Percentiles rank a stretch among this genome's conserved stretches.
phyloP scores from a whole-genome alignment of 495 filamentous ascomycete genomes.

The Aspergillus asperescens region DNA sequence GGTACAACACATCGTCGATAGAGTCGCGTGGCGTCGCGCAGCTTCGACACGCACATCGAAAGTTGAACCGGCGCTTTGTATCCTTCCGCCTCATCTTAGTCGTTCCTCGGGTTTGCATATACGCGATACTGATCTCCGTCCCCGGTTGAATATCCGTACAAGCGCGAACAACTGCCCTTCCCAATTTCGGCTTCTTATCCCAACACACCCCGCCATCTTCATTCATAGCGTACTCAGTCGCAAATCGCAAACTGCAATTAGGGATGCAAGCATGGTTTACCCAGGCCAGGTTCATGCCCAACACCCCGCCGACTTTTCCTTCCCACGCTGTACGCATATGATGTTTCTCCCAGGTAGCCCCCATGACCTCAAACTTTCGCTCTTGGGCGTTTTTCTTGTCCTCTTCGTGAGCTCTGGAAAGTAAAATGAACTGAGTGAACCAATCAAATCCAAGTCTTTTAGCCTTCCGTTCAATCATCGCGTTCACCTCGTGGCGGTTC shows the following conservation, averaged over 20 bases:
- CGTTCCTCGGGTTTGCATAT: not conserved
- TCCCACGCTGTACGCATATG: not conserved
- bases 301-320: not conserved
- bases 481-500: not conserved
- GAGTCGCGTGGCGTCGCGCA: not conserved
- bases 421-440: conserved; percentile 2
- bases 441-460: conserved; percentile 12
- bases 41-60: conserved; percentile 11
- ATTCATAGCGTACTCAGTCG: not conserved
- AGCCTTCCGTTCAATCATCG: conserved; percentile 4
- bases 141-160: conserved; percentile 15
- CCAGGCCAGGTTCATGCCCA: conserved; percentile 17
- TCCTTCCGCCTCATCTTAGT: not conserved
- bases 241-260: conserved; percentile 6
- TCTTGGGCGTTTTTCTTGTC: not conserved
- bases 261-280: conserved; percentile 19
- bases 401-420: not conserved
- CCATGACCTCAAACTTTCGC: not conserved
- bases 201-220: not conserved
- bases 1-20: conserved; percentile 1
- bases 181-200: not conserved
- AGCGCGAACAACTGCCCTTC: conserved; percentile 6
- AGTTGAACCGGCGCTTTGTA: not conserved
- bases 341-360: conserved; percentile 10
- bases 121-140: conserved; percentile 26